These are phyloP conservation scores for Zancudomyces culisetae DNA, from an alignment of 371 early-diverging fungal genomes.

Conservation along the genomic window DNA sequence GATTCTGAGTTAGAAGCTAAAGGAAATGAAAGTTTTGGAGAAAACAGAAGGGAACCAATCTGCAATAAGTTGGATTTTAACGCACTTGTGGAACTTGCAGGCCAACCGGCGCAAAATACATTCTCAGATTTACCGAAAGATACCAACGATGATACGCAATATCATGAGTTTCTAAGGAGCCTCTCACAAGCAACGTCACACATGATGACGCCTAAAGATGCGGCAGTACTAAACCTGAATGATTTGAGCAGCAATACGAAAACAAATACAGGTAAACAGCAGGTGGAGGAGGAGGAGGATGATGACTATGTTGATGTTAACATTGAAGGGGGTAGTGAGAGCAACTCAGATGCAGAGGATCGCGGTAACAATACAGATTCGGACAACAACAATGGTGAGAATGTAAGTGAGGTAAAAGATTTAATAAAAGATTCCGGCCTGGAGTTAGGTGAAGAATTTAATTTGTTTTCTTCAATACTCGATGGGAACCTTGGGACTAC, in stretches of 20 bases:
- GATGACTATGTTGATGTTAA: background rate
- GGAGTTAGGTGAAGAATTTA: too few relatives aligned
- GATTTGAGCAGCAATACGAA: slow-evolving; percentile 5
- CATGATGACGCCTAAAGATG: slow-evolving; percentile 1
- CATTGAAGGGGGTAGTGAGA: background rate
- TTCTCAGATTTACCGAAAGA: too few relatives aligned
- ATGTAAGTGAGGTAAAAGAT: background rate
- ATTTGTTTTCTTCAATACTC: too few relatives aligned
- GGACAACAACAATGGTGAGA: background rate
- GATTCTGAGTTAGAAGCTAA: background rate
- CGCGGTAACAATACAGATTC: background rate
- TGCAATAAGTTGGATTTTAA: too few relatives aligned
- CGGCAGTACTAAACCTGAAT: slow-evolving; percentile 3
- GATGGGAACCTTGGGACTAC: too few relatives aligned
- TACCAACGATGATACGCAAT: slow-evolving; percentile 14
- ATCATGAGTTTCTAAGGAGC: too few relatives aligned
- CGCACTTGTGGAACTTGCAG: too few relatives aligned
- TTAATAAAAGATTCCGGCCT: slow-evolving; percentile 6
- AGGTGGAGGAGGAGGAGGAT: background rate
- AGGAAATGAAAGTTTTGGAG: background rate
- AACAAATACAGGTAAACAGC: too few relatives aligned
- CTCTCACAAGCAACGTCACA: too few relatives aligned
- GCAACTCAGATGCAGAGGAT: background rate
- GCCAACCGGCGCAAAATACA: too few relatives aligned
- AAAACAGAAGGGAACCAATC: too few relatives aligned